Evolutionary conservation across 768 basidiomycete species (phyloP).

Genomic region (Lanmaoa pseudosensibilis): DNA sequence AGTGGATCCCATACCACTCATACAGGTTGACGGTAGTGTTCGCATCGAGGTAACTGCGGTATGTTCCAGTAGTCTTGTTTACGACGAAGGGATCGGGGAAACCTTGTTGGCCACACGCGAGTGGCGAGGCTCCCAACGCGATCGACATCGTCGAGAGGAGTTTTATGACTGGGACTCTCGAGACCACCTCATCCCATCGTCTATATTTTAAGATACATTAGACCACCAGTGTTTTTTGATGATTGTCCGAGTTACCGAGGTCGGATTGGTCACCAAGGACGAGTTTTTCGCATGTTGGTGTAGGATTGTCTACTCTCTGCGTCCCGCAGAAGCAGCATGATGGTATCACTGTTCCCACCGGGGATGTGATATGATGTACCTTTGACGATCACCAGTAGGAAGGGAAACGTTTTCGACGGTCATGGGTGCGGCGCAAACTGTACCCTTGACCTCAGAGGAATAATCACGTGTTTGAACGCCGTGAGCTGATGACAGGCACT

Average conservation of each 20-base stretch:
- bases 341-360: not conserved
- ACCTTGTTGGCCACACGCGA: not conserved
- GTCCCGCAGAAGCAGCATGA: not conserved
- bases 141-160: not conserved
- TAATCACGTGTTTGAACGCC: not conserved
- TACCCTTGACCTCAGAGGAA: not conserved
- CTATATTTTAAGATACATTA: not conserved
- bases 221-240: not conserved
- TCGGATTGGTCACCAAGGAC: not conserved
- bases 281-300: not conserved
- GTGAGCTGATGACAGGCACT: not conserved
- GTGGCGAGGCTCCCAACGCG: not conserved
- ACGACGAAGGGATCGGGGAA: not conserved
- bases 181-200: not conserved
- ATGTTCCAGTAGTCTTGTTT: conserved; percentile 5
- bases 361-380: not conserved
- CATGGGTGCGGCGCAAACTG: not conserved
- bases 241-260: not conserved
- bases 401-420: not conserved
- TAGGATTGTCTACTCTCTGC: not conserved
- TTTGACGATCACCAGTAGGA: conserved; percentile 1
- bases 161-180: not conserved
- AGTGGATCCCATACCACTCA: not conserved
- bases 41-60: conserved; percentile 2
- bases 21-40: not conserved